Conservation (phyloP, 495 filamentous ascomycete genomes). For the Tetracladium marchalianum region DNA sequence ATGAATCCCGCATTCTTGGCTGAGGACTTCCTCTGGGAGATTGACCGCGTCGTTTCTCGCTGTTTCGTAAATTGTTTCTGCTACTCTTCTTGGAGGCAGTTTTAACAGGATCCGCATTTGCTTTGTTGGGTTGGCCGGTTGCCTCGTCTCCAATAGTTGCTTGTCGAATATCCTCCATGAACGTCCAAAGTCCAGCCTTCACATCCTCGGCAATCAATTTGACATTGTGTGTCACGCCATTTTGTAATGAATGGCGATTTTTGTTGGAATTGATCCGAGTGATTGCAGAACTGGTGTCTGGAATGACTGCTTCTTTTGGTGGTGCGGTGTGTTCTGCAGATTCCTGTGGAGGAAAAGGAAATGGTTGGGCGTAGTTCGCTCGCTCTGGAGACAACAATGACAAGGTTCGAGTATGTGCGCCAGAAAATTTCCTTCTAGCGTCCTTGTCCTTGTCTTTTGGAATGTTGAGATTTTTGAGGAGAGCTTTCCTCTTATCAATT, state of each 20-base stretch:
- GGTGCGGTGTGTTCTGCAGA: conserved; percentile 2
- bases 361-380: conserved; percentile 26
- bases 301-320: conserved; percentile 11
- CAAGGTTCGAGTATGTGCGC: conserved; percentile 62
- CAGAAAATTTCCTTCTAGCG: conserved; percentile 45
- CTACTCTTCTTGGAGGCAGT: conserved; percentile 20
- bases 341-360: conserved; percentile 21
- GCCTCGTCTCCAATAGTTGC: conserved; percentile 91
- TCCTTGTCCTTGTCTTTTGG: conserved; percentile 38
- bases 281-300: conserved; percentile 18
- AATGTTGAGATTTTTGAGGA: conserved; percentile 30
- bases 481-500: conserved; percentile 49
- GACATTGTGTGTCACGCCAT: conserved; percentile 21
- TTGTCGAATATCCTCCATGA: conserved; percentile 89
- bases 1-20: conserved; percentile 17
- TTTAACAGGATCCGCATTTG: conserved; percentile 24
- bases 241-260: conserved; percentile 18
- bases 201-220: conserved; percentile 89
- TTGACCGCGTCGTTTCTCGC: conserved; percentile 28
- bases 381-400: conserved; percentile 71
- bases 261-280: conserved; percentile 6
- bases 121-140: conserved; percentile 38
- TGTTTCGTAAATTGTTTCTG: conserved; percentile 29
- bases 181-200: conserved; percentile 87
- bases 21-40: conserved; percentile 22